Evolutionary conservation across 1,284 basidiomycete species (phyloP).

Genomic region (Cutaneotrichosporon mucoides): DNA sequence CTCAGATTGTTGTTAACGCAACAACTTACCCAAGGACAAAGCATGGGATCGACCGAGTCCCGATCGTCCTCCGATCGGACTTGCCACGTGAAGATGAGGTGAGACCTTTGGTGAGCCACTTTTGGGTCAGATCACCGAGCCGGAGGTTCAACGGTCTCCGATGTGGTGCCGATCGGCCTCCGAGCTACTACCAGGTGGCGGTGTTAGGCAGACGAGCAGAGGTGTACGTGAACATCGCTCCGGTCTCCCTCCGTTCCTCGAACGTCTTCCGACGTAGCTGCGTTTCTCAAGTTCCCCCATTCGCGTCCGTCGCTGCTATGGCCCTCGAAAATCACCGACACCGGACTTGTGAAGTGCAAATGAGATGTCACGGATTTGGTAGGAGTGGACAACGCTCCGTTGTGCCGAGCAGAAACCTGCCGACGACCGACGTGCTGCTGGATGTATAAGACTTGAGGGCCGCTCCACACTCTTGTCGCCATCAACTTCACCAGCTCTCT

Average conservation of each 20-base stretch:
- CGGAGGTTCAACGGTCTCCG: not conserved
- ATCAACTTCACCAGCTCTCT: not conserved
- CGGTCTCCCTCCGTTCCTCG: not conserved
- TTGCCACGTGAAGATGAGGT: not conserved
- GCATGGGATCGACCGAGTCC: not conserved
- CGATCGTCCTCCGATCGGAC: not conserved
- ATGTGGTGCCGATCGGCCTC: not conserved
- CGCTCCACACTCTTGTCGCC: not conserved
- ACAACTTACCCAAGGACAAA: not conserved
- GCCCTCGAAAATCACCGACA: not conserved
- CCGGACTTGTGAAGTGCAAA: not conserved
- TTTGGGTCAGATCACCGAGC: not conserved
- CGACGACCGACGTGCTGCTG: not conserved
- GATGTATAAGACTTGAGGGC: not conserved
- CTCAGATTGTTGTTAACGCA: not conserved
- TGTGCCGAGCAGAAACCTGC: not conserved
- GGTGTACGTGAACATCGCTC: too few species aligned
- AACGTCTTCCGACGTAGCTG: not conserved
- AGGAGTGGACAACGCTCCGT: not conserved
- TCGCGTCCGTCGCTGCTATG: not conserved
- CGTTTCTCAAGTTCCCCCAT: not conserved
- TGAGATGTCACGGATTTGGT: not conserved
- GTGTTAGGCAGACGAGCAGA: too few species aligned
- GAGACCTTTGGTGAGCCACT: too few species aligned
- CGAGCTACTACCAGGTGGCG: too few species aligned